These are phyloP conservation scores for Ceratocystis harringtonii DNA, from an alignment of 2,329 filamentous ascomycete genomes.

Conservation along the genomic window DNA sequence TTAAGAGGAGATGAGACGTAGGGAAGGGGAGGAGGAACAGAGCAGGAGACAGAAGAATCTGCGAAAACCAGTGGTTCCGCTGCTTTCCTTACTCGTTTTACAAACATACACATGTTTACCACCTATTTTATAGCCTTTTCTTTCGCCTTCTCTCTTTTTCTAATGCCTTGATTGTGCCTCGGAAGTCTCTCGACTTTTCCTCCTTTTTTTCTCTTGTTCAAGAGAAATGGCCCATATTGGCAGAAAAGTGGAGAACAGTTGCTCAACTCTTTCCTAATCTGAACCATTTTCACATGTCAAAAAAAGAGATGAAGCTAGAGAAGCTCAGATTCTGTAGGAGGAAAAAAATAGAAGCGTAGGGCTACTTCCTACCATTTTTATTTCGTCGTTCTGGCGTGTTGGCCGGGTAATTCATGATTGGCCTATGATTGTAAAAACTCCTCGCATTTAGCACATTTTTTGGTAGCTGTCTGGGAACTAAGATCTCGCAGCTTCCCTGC, in stretches of 20 bases:
- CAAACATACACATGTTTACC: too few relatives aligned
- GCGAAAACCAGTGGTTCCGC: background rate
- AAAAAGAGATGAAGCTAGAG: constrained; percentile 1
- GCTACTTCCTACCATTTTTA: background rate
- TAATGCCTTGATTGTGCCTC: background rate
- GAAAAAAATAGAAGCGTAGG: background rate
- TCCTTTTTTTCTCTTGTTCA: background rate
- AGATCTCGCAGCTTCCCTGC: background rate
- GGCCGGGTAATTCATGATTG: background rate
- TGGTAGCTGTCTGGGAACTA: background rate
- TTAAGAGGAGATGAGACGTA: background rate
- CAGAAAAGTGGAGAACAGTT: background rate
- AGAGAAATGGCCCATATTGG: background rate
- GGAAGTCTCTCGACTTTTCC: background rate
- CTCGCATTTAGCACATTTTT: background rate
- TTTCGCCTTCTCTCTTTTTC: background rate
- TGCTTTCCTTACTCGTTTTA: background rate
- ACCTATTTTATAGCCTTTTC: too few relatives aligned
- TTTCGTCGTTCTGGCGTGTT: background rate
- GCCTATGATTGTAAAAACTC: background rate
- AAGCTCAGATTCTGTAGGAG: background rate
- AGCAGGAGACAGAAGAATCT: background rate
- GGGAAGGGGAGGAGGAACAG: background rate
- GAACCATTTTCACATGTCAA: constrained; percentile 18
- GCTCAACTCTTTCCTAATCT: constrained; percentile 2